Conservation (phyloP, 2,329 filamentous ascomycete genomes). For the Diaporthe nobilis region DNA sequence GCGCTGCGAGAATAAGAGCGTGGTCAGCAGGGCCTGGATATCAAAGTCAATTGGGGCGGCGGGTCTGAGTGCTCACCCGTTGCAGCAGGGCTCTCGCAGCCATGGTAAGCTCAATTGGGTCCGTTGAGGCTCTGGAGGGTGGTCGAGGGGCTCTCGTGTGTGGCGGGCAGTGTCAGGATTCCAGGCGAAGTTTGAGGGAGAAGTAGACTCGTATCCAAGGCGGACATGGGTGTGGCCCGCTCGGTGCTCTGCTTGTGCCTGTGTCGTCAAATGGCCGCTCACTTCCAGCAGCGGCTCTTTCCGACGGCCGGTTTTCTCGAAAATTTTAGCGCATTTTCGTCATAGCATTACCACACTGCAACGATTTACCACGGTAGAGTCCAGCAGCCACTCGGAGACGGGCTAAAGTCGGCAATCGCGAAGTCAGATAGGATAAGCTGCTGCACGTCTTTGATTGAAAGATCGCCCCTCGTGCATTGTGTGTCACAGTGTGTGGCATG, state of each 20-base stretch:
- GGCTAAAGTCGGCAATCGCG: constrained; percentile 35
- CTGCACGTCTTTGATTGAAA: constrained; percentile 6
- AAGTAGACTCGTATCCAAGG: constrained; percentile 15
- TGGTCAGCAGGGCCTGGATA: constrained; percentile 37
- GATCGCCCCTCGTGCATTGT: constrained; percentile 3
- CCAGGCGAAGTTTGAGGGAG: constrained; percentile 18
- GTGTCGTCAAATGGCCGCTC: constrained; percentile 20
- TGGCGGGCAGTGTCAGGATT: constrained; percentile 34
- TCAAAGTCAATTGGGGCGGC: constrained; percentile 40
- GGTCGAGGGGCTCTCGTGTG: constrained; percentile 27
- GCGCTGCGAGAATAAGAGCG: constrained; percentile 58
- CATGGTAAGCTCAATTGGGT: constrained; percentile 69
- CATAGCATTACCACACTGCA: constrained; percentile 13
- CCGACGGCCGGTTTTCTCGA: constrained; percentile 40
- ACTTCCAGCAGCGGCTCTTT: constrained; percentile 41
- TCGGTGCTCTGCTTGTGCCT: constrained; percentile 16
- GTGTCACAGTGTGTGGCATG: not conserved
- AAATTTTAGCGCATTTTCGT: constrained; percentile 39
- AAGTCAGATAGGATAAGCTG: not conserved
- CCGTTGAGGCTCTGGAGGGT: constrained; percentile 32
- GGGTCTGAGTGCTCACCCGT: constrained; percentile 59
- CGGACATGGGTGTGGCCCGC: constrained; percentile 21
- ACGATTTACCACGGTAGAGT: not conserved
- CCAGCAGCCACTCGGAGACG: constrained; percentile 14
- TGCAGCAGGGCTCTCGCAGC: constrained; percentile 72